Evolutionary conservation across 2,329 filamentous ascomycete species (phyloP).

Genomic region (Septoria linicola): DNA sequence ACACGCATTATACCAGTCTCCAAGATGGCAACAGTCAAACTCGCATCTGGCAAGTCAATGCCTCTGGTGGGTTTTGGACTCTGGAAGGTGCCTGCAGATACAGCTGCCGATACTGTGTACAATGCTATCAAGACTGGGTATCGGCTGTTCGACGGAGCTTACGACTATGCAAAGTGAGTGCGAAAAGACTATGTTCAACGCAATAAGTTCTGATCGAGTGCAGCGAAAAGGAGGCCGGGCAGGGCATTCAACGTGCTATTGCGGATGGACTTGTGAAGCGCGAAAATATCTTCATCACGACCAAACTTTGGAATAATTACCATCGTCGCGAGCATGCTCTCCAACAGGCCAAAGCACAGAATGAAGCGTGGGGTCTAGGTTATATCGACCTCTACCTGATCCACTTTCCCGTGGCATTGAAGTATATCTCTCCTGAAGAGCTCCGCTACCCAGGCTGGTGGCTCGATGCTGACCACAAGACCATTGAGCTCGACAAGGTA

Average conservation of each 20-base stretch:
- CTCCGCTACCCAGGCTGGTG: slow-evolving; percentile 20
- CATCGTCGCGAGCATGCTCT: slow-evolving; percentile 72
- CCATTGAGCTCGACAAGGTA: slow-evolving; percentile 10
- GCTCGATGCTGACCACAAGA: slow-evolving; percentile 8
- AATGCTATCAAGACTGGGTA: slow-evolving; percentile 60
- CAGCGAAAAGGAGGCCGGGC: slow-evolving; percentile 70
- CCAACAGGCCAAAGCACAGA: slow-evolving; percentile 68
- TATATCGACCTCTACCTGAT: slow-evolving; percentile 71
- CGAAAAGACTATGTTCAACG: not conserved
- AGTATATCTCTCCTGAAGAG: slow-evolving; percentile 21
- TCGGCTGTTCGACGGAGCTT: slow-evolving; percentile 56
- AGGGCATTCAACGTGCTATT: slow-evolving; percentile 60
- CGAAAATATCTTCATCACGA: slow-evolving; percentile 83
- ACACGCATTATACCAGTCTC: too few relatives aligned
- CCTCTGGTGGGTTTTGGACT: slow-evolving; percentile 70
- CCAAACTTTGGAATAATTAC: slow-evolving; percentile 87
- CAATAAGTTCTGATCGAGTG: slow-evolving; percentile 29
- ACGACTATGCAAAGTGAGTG: slow-evolving; percentile 57
- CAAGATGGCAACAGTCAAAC: slow-evolving; percentile 18
- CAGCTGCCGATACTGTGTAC: slow-evolving; percentile 70
- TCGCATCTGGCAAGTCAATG: slow-evolving; percentile 50
- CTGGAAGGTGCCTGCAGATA: slow-evolving; percentile 73
- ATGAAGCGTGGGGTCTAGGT: slow-evolving; percentile 74
- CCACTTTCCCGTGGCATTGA: slow-evolving; percentile 42
- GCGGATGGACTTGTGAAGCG: slow-evolving; percentile 73